A percentile compares a stretch with the other conserved stretches of the same genome.
These are phyloP conservation scores for Carpinus fangiana DNA, from an alignment of 306 rosid genomes.

Conservation along the genomic window DNA sequence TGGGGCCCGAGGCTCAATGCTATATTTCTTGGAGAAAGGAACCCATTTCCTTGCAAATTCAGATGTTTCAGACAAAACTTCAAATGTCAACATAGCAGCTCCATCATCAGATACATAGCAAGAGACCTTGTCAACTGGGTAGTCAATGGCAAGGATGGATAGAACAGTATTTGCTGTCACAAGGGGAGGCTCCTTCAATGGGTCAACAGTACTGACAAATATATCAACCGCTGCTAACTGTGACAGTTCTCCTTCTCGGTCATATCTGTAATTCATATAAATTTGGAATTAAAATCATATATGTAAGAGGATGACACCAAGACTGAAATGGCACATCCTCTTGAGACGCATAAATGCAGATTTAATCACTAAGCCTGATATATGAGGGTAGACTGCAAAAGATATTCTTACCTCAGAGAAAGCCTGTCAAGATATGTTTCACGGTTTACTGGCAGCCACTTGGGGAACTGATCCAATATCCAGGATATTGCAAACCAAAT, in stretches of 20 bases:
- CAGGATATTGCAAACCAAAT: slow-evolving; percentile 97
- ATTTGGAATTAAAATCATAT: slow-evolving; percentile 25
- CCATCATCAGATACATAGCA: slow-evolving; percentile 99
- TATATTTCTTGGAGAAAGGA: slow-evolving; percentile 81
- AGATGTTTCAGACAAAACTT: slow-evolving; percentile 88
- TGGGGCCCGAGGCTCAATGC: slow-evolving; percentile 95
- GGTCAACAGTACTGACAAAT: slow-evolving; percentile 97
- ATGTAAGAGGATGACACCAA: slow-evolving; percentile 5
- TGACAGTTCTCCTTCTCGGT: slow-evolving; percentile 90
- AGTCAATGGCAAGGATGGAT: slow-evolving; percentile 94
- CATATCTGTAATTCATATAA: slow-evolving; percentile 65
- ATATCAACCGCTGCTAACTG: slow-evolving; percentile 93
- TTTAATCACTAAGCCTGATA: neutral
- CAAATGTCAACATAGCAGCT: slow-evolving; percentile 97
- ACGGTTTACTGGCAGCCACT: slow-evolving; percentile 97
- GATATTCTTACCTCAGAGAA: slow-evolving; percentile 59
- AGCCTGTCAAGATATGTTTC: slow-evolving; percentile 96
- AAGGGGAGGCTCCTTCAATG: slow-evolving; percentile 95
- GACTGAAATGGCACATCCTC: slow-evolving; percentile 11
- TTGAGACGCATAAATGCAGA: slow-evolving; percentile 14
- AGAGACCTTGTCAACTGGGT: slow-evolving; percentile 96
- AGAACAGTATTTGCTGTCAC: slow-evolving; percentile 96
- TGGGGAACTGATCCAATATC: slow-evolving; percentile 97
- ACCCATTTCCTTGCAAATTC: slow-evolving; percentile 96
- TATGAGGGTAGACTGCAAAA: neutral